Base-by-base conservation (phyloP, 768 basidiomycete genomes). In the Gloeopeniophorella convolvens region DNA sequence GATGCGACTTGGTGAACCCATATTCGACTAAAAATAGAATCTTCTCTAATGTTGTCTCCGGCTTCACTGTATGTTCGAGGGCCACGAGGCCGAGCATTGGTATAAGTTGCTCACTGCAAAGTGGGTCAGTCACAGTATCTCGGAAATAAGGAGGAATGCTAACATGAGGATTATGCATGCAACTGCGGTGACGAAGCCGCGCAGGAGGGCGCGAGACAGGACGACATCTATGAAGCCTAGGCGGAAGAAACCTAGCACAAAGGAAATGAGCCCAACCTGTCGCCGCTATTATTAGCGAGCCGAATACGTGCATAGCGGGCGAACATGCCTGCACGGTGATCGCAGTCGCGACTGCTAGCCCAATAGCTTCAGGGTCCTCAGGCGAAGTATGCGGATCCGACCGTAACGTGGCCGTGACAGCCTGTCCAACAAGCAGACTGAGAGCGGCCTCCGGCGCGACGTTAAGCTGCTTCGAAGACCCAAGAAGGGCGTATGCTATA, bases 201-300 rank as follows among this genome's bases (percentile, higher is more conserved):
- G 78, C 47, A 95, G 73, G 12, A 95, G 73, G 3, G 92, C 89
- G 45, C 91, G 82, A 59, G 89, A 91, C 24, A 97, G 76, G 5
- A 95, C 87, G 11, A 95, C 93, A 63, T 97, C 94, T 45, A 95
- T 80, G 67, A 95, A 95, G 2, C 93, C 92, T 9, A 97, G 72
- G 21, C 91, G 77, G 63, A 94, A 83, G 59, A 95, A 78, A 3
- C 94, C 94, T 26, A 96, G 74, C 21, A 87, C 64, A 52, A 89
- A 91, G 1, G 90, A 84, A 56, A 96, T 85, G 27, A 94, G 58
- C 32, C 92, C 92, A 57, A 83, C 86, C 86, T 89, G 55, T 4
- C 15, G 45, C 23, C 12, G 26, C 13, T n/a, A 48, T 48, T 34
- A 43, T 39, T 12, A 15, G 20, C 15, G 18, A 5, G 20, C 5